phyloP scores from a whole-genome alignment of 2,329 filamentous ascomycete genomes.

The Pyrenophora graminea region DNA sequence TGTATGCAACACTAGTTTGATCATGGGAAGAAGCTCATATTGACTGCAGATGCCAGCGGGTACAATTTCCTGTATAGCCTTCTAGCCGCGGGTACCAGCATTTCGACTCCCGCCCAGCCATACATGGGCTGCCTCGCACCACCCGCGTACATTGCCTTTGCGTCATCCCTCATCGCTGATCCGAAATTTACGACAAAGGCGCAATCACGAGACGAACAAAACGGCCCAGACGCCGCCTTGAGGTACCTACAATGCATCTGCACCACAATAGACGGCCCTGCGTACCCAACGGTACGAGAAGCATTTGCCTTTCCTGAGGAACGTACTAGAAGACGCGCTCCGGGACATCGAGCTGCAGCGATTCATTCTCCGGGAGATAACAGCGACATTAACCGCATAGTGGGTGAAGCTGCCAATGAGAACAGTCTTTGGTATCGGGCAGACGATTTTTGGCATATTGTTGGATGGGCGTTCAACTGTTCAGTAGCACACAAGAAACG shows the following conservation, averaged over 20 bases:
- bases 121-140: conserved; percentile 67
- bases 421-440: conserved; percentile 74
- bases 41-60: conserved; percentile 35
- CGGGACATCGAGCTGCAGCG: conserved; percentile 21
- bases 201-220: conserved; percentile 61
- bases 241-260: conserved; percentile 72
- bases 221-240: conserved; percentile 69
- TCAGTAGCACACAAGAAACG: conserved; percentile 71
- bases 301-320: conserved; percentile 69
- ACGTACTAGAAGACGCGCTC: conserved; percentile 28
- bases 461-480: conserved; percentile 94
- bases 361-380: conserved; percentile 39
- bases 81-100: conserved; percentile 38
- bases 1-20: conserved; percentile 22
- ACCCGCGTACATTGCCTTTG: conserved; percentile 72
- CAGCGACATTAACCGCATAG: conserved; percentile 46
- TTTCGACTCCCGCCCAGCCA: conserved; percentile 39
- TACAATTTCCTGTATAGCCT: conserved; percentile 43
- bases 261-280: conserved; percentile 67
- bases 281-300: conserved; percentile 64
- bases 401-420: conserved; percentile 60
- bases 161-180: conserved; percentile 82
- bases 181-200: conserved; percentile 77
- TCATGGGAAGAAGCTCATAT: neutral
- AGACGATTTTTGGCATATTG: conserved; percentile 84